A percentile compares a stretch with the other conserved stretches of the same genome.
phyloP scores from a whole-genome alignment of 148 eudicot genomes.

The Vaccinium darrowii region DNA sequence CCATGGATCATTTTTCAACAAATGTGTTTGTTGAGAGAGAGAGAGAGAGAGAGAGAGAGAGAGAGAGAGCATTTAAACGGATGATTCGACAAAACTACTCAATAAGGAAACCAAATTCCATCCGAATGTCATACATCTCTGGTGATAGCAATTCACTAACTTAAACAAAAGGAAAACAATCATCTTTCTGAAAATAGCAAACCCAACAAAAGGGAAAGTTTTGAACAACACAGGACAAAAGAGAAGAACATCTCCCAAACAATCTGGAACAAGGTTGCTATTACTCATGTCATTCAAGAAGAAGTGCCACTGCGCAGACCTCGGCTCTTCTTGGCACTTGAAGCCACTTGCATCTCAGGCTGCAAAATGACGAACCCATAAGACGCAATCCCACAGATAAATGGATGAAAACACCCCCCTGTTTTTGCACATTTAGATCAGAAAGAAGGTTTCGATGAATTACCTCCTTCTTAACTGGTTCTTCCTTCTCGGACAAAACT shows the following conservation, averaged over 20 bases:
- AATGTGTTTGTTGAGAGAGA: not conserved
- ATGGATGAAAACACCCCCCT: not conserved
- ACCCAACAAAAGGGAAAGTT: not conserved
- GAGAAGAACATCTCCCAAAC: not conserved
- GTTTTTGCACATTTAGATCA: not conserved
- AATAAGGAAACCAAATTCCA: not conserved
- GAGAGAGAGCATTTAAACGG: not conserved
- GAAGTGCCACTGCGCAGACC: slow-evolving; percentile 25
- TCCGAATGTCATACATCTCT: not conserved
- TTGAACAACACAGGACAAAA: not conserved
- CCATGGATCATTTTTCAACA: not conserved
- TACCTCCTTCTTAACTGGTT: slow-evolving; percentile 59
- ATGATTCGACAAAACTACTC: not conserved
- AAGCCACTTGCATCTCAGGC: slow-evolving; percentile 53
- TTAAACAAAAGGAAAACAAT: not conserved
- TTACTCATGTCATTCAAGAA: slow-evolving; percentile 10
- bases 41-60: no score
- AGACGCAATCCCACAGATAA: not conserved
- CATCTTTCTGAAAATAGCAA: not conserved
- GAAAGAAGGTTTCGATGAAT: not conserved
- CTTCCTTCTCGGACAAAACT: slow-evolving; percentile 57
- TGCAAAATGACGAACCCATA: slow-evolving; percentile 20
- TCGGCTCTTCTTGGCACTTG: slow-evolving; percentile 38
- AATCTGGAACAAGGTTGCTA: not conserved
- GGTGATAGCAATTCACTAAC: not conserved